These are phyloP conservation scores for Candida khao-thaluensis DNA, from an alignment of 805 yeast genomes.

Conservation along the genomic window DNA sequence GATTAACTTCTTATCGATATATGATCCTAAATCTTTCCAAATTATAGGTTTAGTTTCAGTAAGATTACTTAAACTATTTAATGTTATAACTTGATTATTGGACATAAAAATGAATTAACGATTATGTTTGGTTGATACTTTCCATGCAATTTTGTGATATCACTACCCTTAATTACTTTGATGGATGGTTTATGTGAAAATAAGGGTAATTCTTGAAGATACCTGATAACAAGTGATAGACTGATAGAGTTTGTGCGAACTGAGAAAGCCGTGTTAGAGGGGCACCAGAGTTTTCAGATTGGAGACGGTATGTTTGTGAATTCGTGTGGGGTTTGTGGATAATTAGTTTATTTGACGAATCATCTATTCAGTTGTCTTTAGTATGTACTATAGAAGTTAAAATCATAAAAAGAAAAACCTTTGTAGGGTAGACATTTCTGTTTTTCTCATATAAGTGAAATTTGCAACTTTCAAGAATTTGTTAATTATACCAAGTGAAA, in stretches of 20 bases:
- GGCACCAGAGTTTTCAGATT: too few relatives aligned
- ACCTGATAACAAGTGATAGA: neutral
- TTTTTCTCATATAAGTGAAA: too few relatives aligned
- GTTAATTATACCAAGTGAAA: too few relatives aligned
- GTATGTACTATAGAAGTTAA: too few relatives aligned
- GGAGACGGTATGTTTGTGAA: too few relatives aligned
- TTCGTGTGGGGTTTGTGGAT: too few relatives aligned
- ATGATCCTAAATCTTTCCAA: slow-evolving; percentile 47
- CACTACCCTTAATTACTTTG: slow-evolving; percentile 1
- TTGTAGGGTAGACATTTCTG: too few relatives aligned
- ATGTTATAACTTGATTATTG: slow-evolving; percentile 13
- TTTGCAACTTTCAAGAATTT: too few relatives aligned
- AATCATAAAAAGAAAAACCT: too few relatives aligned
- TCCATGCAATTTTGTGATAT: slow-evolving; percentile 2
- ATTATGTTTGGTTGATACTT: neutral
- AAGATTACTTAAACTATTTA: slow-evolving; percentile 14
- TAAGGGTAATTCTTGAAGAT: neutral
- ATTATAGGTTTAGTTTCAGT: slow-evolving; percentile 24
- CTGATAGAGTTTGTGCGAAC: slow-evolving; percentile 1
- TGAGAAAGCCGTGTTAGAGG: too few relatives aligned
- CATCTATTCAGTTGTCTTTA: too few relatives aligned
- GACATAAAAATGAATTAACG: slow-evolving; percentile 7
- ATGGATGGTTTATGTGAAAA: neutral
- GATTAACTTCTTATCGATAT: slow-evolving; percentile 38
- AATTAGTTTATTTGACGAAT: too few relatives aligned